These are phyloP conservation scores for Alternaria consortialis DNA, from an alignment of 2,329 filamentous ascomycete genomes.

Conservation along the genomic window DNA sequence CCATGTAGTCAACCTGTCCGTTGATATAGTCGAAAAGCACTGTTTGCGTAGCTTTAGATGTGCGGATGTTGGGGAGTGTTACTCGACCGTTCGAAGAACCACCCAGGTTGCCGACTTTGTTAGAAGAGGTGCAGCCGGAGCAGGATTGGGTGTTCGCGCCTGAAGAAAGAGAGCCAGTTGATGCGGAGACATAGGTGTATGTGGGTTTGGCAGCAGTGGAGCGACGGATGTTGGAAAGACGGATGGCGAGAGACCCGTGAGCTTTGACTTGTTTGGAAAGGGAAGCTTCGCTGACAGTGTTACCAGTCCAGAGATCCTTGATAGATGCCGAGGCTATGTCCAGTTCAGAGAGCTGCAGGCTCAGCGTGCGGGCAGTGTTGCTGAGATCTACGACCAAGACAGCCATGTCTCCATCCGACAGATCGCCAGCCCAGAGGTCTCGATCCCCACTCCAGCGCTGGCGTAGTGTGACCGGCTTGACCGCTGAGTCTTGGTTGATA, in stretches of 20 bases:
- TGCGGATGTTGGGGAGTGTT: conserved; percentile 30
- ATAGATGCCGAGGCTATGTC: conserved; percentile 27
- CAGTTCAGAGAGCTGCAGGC: conserved; percentile 23
- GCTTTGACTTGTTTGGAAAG: conserved; percentile 31
- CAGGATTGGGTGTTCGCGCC: conserved; percentile 26
- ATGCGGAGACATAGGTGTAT: conserved; percentile 27
- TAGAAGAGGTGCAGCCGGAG: conserved; percentile 27
- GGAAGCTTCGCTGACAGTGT: conserved; percentile 14
- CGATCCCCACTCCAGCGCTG: conserved; percentile 30
- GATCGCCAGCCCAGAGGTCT: conserved; percentile 30
- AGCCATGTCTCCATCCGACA: conserved; percentile 31
- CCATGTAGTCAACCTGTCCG: conserved; percentile 27
- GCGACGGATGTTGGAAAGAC: conserved; percentile 28
- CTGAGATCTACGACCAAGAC: conserved; percentile 30
- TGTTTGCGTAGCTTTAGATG: conserved; percentile 23
- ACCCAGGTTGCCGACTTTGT: conserved; percentile 30
- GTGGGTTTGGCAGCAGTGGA: conserved; percentile 15
- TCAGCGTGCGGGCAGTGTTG: conserved; percentile 24
- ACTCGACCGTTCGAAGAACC: conserved; percentile 24
- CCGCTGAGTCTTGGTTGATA: conserved; percentile 31
- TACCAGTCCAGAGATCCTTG: conserved; percentile 30
- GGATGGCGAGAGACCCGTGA: conserved; percentile 25
- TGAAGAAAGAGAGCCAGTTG: conserved; percentile 23
- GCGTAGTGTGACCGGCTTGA: conserved; percentile 29
- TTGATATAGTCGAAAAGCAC: conserved; percentile 32